Percentiles rank a stretch among this genome's conserved stretches.
phyloP scores from a whole-genome alignment of 192 early-diverging fungal species.

The Gorgonomyces haynaldii region DNA sequence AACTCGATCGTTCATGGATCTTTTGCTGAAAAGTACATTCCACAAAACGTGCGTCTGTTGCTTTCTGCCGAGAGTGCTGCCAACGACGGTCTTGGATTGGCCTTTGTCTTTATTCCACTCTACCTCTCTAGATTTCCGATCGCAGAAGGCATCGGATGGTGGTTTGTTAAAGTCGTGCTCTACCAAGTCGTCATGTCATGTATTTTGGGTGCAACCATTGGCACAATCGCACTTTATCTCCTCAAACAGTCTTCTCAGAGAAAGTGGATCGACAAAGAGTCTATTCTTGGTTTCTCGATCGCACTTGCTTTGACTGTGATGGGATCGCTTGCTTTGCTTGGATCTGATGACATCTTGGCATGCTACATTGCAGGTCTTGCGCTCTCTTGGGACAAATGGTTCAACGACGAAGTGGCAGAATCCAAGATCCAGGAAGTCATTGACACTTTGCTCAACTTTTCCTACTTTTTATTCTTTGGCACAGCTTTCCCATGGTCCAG shows the following conservation, averaged over 20 bases:
- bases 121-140: slow-evolving; percentile 43
- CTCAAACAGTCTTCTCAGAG: slow-evolving; percentile 55
- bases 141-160: slow-evolving; percentile 62
- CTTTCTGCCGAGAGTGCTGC: slow-evolving; percentile 49
- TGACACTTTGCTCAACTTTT: slow-evolving; percentile 73
- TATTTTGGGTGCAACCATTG: slow-evolving; percentile 61
- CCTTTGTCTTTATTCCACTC: slow-evolving; percentile 69
- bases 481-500: slow-evolving; percentile 13
- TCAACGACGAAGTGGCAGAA: slow-evolving; percentile 65
- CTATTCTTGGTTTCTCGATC: slow-evolving; percentile 68
- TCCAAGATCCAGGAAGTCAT: slow-evolving; percentile 83
- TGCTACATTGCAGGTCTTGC: slow-evolving; percentile 17
- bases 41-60: slow-evolving; percentile 34
- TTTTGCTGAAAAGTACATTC: slow-evolving; percentile 85
- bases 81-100: slow-evolving; percentile 81
- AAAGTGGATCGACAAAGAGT: slow-evolving; percentile 79
- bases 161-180: slow-evolving; percentile 61
- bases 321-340: slow-evolving; percentile 15
- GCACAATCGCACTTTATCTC: slow-evolving; percentile 51
- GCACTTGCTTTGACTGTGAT: slow-evolving; percentile 40
- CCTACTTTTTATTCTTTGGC: slow-evolving; percentile 59
- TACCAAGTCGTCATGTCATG: slow-evolving; percentile 68
- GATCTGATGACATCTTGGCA: slow-evolving; percentile 59
- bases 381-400: slow-evolving; percentile 68
- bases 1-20: slow-evolving; percentile 89